Evolutionary conservation across 2,329 filamentous ascomycete species (phyloP), one percentile per base, ranked within the genome.

Genomic region (Helicocarpus griseus): DNA sequence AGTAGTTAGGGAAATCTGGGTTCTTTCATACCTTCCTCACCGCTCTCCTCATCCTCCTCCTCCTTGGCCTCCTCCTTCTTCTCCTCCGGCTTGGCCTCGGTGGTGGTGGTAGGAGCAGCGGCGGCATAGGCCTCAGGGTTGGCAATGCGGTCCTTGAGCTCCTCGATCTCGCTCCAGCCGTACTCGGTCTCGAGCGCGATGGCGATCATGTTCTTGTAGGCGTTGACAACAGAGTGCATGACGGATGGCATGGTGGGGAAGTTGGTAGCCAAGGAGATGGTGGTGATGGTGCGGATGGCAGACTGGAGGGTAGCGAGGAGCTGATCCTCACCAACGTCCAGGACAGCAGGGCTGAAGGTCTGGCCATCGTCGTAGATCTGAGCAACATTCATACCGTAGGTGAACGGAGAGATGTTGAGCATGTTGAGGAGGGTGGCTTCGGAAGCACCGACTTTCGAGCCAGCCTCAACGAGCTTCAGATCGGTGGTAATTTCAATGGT

Each of bases 321-420:
- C 80, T 97, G 90, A 59, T 87, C 83, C 80, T 98, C 91, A 68
- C 87, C 81, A 68, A 98, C 89, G 76, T 98, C 93, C 63, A 98
- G 82, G 62, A 98, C 88, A 58, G 74, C 76, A 59, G 89, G 75
- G 60, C 82, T 78, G 83, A 98, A 98, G 65, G 82, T 83, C 81
- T 98, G 93, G 68, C 93, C 93, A 69, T 91, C 78, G 78, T 98
- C 90, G 82, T 98, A 98, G 75, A 98, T 89, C 81, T 97, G 91
- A 59, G 82, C 63, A 67, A 98, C 85, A 73, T 86, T 87, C 87
- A 98, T 94, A 80, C 93, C 93, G 79, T 97, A 98, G 72, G 90
- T 95, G 83, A 96, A 96, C 74, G 90, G 90, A 64, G 93, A 97
- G 82, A 98, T 98, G 86, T 96, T 97, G 73, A 98, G 79, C 91